Conservation (phyloP, 352 stramenopile species). For the Globisporangium cystogenes region DNA sequence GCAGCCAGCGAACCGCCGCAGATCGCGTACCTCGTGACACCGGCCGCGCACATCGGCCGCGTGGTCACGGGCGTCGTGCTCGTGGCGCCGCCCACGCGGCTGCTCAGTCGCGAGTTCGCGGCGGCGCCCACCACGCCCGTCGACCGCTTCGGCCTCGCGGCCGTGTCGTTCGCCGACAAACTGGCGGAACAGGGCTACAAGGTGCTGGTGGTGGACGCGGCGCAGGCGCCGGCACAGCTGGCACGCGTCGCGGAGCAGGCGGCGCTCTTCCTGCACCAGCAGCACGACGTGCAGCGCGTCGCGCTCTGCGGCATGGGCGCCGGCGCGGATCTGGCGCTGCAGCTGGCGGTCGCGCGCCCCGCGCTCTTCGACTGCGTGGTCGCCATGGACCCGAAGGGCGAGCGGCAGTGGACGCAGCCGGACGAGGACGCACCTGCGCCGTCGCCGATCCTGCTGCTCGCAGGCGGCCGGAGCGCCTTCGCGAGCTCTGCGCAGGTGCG, state of each 20-base stretch:
- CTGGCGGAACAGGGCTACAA: slow-evolving; percentile 87
- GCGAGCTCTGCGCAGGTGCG: slow-evolving; percentile 57
- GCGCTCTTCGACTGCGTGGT: slow-evolving; percentile 55
- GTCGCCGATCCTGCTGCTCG: slow-evolving; percentile 53
- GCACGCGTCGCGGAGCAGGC: slow-evolving; percentile 37
- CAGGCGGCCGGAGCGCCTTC: slow-evolving; percentile 62
- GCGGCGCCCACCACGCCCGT: slow-evolving; percentile 7
- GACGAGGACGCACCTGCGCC: slow-evolving; percentile 10
- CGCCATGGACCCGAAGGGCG: slow-evolving; percentile 63
- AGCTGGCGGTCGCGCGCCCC: slow-evolving; percentile 41
- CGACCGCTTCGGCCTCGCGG: slow-evolving; percentile 46
- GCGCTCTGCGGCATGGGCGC: slow-evolving; percentile 57
- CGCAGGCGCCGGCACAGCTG: slow-evolving; percentile 13
- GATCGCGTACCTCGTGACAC: slow-evolving; percentile 66
- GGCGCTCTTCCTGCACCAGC: slow-evolving; percentile 50
- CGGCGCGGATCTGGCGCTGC: slow-evolving; percentile 66
- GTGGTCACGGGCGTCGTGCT: slow-evolving; percentile 83
- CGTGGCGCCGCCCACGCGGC: slow-evolving; percentile 30
- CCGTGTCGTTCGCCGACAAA: slow-evolving; percentile 79
- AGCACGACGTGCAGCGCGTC: slow-evolving; percentile 72
- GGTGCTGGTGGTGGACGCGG: slow-evolving; percentile 57
- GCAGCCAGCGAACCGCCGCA: slow-evolving; percentile 9
- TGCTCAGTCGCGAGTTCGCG: slow-evolving; percentile 26
- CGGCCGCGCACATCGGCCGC: slow-evolving; percentile 70
- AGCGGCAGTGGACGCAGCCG: slow-evolving; percentile 20